Base-by-base conservation (phyloP, 2,329 filamentous ascomycete species). In the Colletotrichum musae region DNA sequence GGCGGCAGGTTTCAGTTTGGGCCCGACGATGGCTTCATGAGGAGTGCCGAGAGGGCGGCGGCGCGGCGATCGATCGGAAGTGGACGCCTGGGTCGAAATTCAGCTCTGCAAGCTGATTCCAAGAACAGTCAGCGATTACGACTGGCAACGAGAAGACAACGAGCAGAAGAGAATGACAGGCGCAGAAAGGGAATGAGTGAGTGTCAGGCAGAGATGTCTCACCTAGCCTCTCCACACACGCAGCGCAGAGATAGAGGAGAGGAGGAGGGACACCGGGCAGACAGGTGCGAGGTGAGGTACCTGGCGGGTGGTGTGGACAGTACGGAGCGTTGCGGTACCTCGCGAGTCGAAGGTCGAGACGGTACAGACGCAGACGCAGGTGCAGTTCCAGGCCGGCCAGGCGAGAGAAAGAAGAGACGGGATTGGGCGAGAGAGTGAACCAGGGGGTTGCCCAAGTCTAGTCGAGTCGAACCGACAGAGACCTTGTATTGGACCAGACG, bases 181-280 rank as follows among this genome's bases (percentile, higher is more conserved):
- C 58, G 54, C 45, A 51, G 47, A 48, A 51, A 67, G 62, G 52
- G 66, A 63, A 68, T 53, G 48, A 51, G 36, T 32, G 59, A 51
- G n/a, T 54, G 64, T 68, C 48, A 64, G 68, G 53, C 68, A 18
- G 59, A 70, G 68, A 63, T 68, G 58, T 68, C 68, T 68, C 67
- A 66, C 67, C 62, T 70, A 69, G 43, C 62, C 67, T 69, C 50
- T 60, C 54, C 67, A 66, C 67, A 69, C 56, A 24, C 32, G 32
- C 21, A 26, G 50, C 48, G 58, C 41, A 58, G 68, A 62, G 47
- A 53, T 54, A 47, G 48, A 63, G 54, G 59, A 54, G 61, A 58
- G 56, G 64, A 59, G 58, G 64, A 36, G 32, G 32, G 32, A 36
- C 32, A 10, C 7, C 32, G 7, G 2, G 10, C 32, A 36, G 64